Evolutionary conservation across 2,329 filamentous ascomycete species (phyloP).

Genomic region (Penicillium sp.): DNA sequence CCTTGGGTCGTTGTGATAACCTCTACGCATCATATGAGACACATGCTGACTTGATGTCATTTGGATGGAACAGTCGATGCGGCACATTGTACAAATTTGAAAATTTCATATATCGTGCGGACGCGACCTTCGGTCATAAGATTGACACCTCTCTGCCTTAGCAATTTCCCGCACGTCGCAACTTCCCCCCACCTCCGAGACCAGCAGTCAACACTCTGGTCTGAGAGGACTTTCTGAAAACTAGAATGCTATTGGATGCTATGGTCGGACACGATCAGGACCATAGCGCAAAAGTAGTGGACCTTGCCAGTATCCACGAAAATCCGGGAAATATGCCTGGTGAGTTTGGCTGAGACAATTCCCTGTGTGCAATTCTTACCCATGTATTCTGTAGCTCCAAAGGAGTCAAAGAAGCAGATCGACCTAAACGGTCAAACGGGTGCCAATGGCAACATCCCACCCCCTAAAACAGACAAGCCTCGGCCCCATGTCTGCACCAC

Average conservation of each 20-base stretch:
- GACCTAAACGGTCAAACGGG: conserved; percentile 29
- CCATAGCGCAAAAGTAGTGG: conserved; percentile 36
- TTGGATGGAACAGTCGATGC: conserved; percentile 16
- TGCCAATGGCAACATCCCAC: conserved; percentile 51
- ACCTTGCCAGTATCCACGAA: conserved; percentile 44
- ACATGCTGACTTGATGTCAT: conserved; percentile 30
- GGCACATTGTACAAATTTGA: conserved; percentile 13
- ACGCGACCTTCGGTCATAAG: conserved; percentile 1
- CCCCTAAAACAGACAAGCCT: conserved; percentile 95
- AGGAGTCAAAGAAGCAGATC: conserved; percentile 31
- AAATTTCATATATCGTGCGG: not conserved
- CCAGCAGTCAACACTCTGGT: conserved; percentile 7
- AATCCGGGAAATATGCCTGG: conserved; percentile 38
- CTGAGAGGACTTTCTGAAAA: conserved; percentile 5
- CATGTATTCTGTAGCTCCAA: conserved; percentile 21
- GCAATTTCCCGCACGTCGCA: not conserved
- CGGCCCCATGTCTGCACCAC: conserved; percentile 90
- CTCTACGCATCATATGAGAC: conserved; percentile 16
- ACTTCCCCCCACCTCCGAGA: not conserved
- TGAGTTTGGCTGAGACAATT: conserved; percentile 29
- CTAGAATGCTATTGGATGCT: conserved; percentile 37
- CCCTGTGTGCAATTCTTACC: conserved; percentile 24
- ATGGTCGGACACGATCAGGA: conserved; percentile 40
- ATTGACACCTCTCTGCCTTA: conserved; percentile 6
- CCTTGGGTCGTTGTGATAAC: conserved; percentile 17